phyloP scores from a whole-genome alignment of 2,329 filamentous ascomycete genomes.

The Fusarium sp. region DNA sequence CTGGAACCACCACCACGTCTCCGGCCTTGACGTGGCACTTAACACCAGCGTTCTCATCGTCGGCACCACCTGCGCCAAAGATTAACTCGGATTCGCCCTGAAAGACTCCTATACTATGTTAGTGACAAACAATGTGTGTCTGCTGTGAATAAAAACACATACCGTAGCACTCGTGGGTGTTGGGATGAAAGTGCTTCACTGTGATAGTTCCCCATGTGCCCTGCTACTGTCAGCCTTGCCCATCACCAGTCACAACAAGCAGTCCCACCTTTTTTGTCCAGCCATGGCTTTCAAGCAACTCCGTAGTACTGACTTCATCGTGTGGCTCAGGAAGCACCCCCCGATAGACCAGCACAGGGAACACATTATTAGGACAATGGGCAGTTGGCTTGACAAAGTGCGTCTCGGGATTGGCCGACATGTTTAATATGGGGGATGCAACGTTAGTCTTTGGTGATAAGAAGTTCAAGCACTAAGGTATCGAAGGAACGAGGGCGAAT shows the following conservation, averaged over 20 bases:
- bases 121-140: neutral
- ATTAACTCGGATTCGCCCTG: conserved; percentile 12
- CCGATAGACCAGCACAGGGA: conserved; percentile 16
- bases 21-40: conserved; percentile 1
- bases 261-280: conserved; percentile 9
- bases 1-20: conserved; percentile 18
- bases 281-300: conserved; percentile 2
- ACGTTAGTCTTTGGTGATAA: neutral
- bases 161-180: conserved; percentile 17
- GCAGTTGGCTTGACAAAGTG: conserved; percentile 1
- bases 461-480: neutral
- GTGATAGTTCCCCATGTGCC: conserved; percentile 10
- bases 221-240: neutral
- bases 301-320: neutral
- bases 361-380: conserved; percentile 10
- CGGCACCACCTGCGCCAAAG: conserved; percentile 6
- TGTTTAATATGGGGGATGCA: neutral
- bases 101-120: neutral
- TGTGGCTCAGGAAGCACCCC: conserved; percentile 13
- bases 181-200: conserved; percentile 16
- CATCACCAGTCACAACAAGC: neutral
- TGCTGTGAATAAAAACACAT: neutral
- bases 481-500: neutral
- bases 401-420: conserved; percentile 3
- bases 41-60: neutral